Evolutionary conservation across 164 flowering plant species (phyloP).

Genomic region (Warburgia ugandensis): DNA sequence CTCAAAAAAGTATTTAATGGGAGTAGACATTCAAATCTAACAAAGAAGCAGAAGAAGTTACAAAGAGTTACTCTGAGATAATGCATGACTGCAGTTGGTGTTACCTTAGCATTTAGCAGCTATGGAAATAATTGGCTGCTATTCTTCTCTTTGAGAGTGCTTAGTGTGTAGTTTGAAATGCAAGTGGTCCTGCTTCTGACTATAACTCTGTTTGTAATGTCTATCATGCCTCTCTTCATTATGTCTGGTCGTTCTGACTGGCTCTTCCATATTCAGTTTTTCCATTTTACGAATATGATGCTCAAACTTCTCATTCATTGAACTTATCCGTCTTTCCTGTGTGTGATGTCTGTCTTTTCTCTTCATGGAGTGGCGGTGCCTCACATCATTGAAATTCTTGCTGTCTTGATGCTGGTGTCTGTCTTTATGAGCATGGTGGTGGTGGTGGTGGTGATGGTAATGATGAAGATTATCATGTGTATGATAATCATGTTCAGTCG

Average conservation of each 20-base stretch:
- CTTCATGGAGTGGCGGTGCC: constrained; percentile 9
- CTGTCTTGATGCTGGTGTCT: constrained; percentile 38
- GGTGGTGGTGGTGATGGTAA: constrained; percentile 26
- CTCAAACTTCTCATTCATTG: constrained; percentile 21
- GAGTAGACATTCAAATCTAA: too few relatives aligned
- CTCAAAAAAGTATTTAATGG: too few relatives aligned
- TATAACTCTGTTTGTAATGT: too few relatives aligned
- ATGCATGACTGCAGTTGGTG: too few relatives aligned
- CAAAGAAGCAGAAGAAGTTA: too few relatives aligned
- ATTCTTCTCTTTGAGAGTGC: too few relatives aligned
- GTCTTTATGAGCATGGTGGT: constrained; percentile 51
- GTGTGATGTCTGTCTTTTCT: constrained; percentile 2
- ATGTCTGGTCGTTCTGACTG: constrained; percentile 1
- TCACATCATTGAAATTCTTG: constrained; percentile 17
- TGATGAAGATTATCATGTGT: constrained; percentile 8
- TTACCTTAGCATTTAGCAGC: too few relatives aligned
- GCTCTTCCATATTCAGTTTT: constrained; percentile 14
- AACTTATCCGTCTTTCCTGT: constrained; percentile 10
- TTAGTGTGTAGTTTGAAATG: too few relatives aligned
- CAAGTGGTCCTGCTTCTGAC: too few relatives aligned
- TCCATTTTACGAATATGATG: constrained; percentile 24
- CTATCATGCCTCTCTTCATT: too few relatives aligned
- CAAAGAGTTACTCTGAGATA: too few relatives aligned
- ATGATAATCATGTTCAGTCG: constrained; percentile 21
- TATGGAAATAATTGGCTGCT: too few relatives aligned